These are phyloP conservation scores for Petunia hybrid DNA, from an alignment of 305 asterid species.

Conservation along the genomic window DNA sequence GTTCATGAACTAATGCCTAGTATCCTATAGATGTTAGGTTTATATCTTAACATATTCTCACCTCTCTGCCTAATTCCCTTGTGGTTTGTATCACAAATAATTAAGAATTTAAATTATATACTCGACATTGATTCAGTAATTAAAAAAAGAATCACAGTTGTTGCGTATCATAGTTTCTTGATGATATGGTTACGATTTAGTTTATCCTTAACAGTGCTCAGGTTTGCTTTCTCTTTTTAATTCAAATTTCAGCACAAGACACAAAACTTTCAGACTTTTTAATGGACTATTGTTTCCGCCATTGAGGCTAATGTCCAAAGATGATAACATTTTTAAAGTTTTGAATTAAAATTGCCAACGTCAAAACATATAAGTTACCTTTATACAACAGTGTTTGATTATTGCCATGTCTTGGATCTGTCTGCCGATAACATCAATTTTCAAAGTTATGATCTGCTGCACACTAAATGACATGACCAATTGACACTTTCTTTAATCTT, in stretches of 20 bases:
- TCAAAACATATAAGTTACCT: not conserved
- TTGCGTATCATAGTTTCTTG: not conserved
- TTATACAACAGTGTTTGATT: not conserved
- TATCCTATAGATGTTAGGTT: not conserved
- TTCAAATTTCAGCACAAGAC: not conserved
- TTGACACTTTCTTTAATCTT: not conserved
- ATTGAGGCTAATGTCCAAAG: not conserved
- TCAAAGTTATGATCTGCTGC: not conserved
- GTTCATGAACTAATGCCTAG: not conserved
- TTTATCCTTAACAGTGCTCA: not conserved
- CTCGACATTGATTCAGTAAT: not conserved
- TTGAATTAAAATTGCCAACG: not conserved
- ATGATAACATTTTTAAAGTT: not conserved
- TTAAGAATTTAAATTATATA: not conserved
- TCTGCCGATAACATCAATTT: not conserved
- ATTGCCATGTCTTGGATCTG: slow-evolving; percentile 2
- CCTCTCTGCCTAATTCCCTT: not conserved
- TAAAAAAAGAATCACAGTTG: not conserved
- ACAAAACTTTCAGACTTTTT: not conserved
- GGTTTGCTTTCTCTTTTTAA: not conserved
- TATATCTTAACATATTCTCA: not conserved
- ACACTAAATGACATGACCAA: not conserved
- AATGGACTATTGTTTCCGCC: not conserved
- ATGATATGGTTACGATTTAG: not conserved
- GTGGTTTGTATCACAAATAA: not conserved